Evolutionary conservation across 768 basidiomycete genomes (phyloP).

Genomic region (Pluteus cervinus): DNA sequence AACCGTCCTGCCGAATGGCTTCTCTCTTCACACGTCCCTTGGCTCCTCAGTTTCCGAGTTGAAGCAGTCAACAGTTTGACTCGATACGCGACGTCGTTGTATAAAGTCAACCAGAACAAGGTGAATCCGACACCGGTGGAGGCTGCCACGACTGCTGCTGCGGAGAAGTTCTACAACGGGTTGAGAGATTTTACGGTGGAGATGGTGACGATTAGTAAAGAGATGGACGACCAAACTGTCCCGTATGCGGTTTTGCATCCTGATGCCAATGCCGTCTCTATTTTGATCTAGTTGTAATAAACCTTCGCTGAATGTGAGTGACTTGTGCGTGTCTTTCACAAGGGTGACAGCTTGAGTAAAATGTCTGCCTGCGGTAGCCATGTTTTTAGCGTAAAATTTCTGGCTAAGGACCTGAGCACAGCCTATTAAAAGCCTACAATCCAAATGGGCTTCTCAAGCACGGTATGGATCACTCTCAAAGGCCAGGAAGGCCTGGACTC

Average conservation of each 20-base stretch:
- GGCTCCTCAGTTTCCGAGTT: slow-evolving; percentile 20
- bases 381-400: too few relatives aligned
- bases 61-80: slow-evolving; percentile 19
- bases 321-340: too few relatives aligned
- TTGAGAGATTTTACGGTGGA: slow-evolving; percentile 11
- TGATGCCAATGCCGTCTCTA: slow-evolving; percentile 17
- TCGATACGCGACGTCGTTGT: slow-evolving; percentile 15
- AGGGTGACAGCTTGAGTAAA: too few relatives aligned
- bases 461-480: too few relatives aligned
- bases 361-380: too few relatives aligned
- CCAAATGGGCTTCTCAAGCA: too few relatives aligned
- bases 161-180: slow-evolving; percentile 17
- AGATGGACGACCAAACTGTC: slow-evolving; percentile 23
- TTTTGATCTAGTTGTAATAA: slow-evolving; percentile 16
- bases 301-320: too few relatives aligned
- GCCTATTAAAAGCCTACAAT: too few relatives aligned
- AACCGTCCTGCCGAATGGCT: slow-evolving; percentile 18
- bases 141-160: slow-evolving; percentile 14
- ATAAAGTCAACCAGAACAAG: slow-evolving; percentile 2
- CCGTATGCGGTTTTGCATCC: slow-evolving; percentile 23
- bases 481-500: too few relatives aligned
- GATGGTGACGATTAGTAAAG: slow-evolving; percentile 12
- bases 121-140: too few relatives aligned
- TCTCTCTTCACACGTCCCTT: slow-evolving; percentile 22
- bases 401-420: too few relatives aligned